These are phyloP conservation scores for Furcasterigmium furcatum DNA, from an alignment of 2,329 filamentous ascomycete species.

Conservation along the genomic window DNA sequence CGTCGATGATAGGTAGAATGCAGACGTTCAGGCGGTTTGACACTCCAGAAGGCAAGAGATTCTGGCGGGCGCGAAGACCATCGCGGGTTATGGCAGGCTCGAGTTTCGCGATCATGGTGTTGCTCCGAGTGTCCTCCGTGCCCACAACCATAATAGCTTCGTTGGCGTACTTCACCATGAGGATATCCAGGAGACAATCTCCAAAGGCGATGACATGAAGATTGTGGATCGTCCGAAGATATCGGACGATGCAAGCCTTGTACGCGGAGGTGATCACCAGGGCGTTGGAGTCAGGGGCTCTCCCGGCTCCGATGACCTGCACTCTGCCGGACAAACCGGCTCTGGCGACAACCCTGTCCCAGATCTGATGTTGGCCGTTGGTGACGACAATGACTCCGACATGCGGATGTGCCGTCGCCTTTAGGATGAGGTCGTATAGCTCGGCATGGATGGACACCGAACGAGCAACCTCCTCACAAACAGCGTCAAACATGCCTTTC, in stretches of 20 bases:
- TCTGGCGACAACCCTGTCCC: conserved; percentile 49
- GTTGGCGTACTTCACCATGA: conserved; percentile 53
- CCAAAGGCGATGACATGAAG: conserved; percentile 52
- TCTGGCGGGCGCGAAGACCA: conserved; percentile 40
- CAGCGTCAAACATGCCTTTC: conserved; percentile 32
- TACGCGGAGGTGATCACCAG: conserved; percentile 44
- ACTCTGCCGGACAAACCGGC: conserved; percentile 36
- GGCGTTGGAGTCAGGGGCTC: conserved; percentile 35
- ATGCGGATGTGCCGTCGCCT: conserved; percentile 23
- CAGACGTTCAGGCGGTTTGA: conserved; percentile 36
- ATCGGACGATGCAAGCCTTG: conserved; percentile 45
- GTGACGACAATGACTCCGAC: conserved; percentile 49
- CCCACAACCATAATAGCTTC: conserved; percentile 54
- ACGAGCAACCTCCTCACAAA: conserved; percentile 41
- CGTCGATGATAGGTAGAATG: conserved; percentile 35
- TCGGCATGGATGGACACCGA: conserved; percentile 41
- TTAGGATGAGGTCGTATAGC: conserved; percentile 38
- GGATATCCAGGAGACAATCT: conserved; percentile 55
- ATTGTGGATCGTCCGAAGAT: conserved; percentile 27
- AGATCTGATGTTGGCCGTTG: conserved; percentile 49
- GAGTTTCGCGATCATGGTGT: conserved; percentile 47
- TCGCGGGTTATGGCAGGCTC: conserved; percentile 32
- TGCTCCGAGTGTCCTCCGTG: conserved; percentile 39
- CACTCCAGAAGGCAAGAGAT: conserved; percentile 35
- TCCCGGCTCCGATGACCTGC: conserved; percentile 49